These are phyloP conservation scores for Stylosanthes scabra DNA, from an alignment of 331 rosid genomes.

Conservation along the genomic window DNA sequence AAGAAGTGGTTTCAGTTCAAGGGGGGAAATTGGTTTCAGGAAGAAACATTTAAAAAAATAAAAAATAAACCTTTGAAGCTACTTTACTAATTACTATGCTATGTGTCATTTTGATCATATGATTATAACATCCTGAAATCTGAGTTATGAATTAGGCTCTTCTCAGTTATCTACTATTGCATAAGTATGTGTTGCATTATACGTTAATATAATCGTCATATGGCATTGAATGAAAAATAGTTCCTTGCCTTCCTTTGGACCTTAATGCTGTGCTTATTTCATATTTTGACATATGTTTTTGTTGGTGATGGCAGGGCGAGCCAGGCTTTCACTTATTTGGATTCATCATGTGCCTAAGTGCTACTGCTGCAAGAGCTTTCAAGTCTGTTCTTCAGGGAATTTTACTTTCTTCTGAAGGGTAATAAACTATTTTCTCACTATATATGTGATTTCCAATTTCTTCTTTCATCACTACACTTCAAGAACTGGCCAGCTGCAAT, in stretches of 20 bases:
- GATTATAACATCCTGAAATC: constrained; percentile 2
- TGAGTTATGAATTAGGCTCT: constrained; percentile 24
- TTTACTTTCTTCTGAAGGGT: constrained; percentile 97
- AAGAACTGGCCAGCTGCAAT: constrained; percentile 9
- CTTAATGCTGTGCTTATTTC: constrained; percentile 32
- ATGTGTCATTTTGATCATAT: constrained; percentile 2
- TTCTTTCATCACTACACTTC: constrained; percentile 16
- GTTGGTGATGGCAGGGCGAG: constrained; percentile 83
- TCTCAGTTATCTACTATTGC: not conserved
- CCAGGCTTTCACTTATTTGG: constrained; percentile 95
- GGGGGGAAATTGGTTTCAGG: not conserved
- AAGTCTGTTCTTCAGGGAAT: constrained; percentile 98
- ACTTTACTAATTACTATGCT: constrained; percentile 18
- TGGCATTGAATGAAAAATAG: constrained; percentile 10
- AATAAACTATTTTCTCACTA: constrained; percentile 52
- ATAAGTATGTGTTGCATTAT: constrained; percentile 9
- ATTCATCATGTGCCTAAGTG: constrained; percentile 92
- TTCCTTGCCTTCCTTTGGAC: not conserved
- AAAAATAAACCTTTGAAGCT: not conserved
- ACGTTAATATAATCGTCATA: not conserved
- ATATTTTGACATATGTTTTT: constrained; percentile 13
- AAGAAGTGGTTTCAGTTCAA: not conserved
- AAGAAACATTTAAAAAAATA: not conserved
- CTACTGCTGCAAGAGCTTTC: constrained; percentile 99
- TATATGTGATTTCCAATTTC: constrained; percentile 24